Evolutionary conservation across 192 early-diverging fungal species (phyloP).

Genomic region (Coemansia sp.): DNA sequence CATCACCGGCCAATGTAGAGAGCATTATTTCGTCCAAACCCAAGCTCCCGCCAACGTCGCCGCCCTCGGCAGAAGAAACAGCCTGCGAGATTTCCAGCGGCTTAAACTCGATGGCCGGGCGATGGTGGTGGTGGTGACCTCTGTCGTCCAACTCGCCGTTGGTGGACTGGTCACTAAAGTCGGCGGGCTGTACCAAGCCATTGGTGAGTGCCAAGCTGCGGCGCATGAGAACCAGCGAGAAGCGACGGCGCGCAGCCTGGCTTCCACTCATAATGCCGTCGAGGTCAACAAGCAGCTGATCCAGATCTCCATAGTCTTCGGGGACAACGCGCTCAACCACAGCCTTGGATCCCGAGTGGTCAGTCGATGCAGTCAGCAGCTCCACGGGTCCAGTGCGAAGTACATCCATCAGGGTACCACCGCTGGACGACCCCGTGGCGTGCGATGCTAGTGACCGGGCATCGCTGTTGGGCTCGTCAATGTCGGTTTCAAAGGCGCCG

Average conservation of each 20-base stretch:
- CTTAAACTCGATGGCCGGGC: conserved; percentile 28
- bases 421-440: conserved; percentile 31
- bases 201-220: conserved; percentile 39
- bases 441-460: conserved; percentile 18
- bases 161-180: conserved; percentile 15
- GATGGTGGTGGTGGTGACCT: neutral
- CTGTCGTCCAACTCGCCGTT: neutral
- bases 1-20: neutral
- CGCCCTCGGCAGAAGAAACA: neutral
- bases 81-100: conserved; percentile 33
- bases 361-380: conserved; percentile 40
- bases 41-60: conserved; percentile 15
- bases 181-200: conserved; percentile 34
- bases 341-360: conserved; percentile 47
- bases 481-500: neutral
- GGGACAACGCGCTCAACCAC: conserved; percentile 30
- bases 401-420: conserved; percentile 32
- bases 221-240: conserved; percentile 42
- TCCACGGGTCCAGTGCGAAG: conserved; percentile 39
- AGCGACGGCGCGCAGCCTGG: conserved; percentile 40
- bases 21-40: conserved; percentile 29
- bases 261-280: conserved; percentile 48
- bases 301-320: conserved; percentile 48
- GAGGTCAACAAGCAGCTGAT: conserved; percentile 36
- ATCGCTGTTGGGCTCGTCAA: conserved; percentile 4